phyloP scores from a whole-genome alignment of 148 eudicot genomes.

The Cornus controversa region DNA sequence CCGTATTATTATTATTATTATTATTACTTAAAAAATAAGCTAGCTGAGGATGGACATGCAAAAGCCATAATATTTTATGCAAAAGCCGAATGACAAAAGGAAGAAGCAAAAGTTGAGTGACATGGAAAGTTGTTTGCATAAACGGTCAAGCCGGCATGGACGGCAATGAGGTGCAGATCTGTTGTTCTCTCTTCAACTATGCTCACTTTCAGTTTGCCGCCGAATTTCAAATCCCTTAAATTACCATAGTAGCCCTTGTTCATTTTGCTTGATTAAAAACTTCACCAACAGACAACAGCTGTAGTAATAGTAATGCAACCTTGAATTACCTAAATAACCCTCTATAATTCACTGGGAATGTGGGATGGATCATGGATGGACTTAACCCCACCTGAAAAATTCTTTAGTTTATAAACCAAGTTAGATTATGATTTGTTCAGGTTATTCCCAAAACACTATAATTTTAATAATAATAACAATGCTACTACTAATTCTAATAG shows the following conservation, averaged over 20 bases:
- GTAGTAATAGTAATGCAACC: neutral
- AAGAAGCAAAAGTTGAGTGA: neutral
- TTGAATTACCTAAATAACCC: neutral
- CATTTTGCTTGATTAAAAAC: too few species aligned
- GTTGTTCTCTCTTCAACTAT: neutral
- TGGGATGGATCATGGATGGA: too few species aligned
- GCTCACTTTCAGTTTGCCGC: neutral
- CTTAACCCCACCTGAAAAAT: too few species aligned
- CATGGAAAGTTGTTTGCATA: neutral
- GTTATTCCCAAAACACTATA: too few species aligned
- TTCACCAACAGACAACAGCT: neutral
- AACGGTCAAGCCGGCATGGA: constrained; percentile 1
- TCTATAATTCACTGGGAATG: neutral
- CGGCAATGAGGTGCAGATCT: neutral
- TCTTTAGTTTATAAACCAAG: too few species aligned
- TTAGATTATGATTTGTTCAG: too few species aligned
- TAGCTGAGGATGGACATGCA: too few species aligned
- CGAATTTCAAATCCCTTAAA: neutral
- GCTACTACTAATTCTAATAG: too few species aligned
- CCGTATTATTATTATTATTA: too few species aligned
- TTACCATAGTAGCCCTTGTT: neutral
- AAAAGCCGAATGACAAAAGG: neutral
- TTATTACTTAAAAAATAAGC: too few species aligned
- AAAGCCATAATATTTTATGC: too few species aligned
- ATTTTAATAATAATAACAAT: too few species aligned